A percentile compares a stretch with the other conserved stretches of the same genome.
Evolutionary conservation across 495 filamentous ascomycete genomes (phyloP).

Genomic region (Antarctomyces pellizariae): DNA sequence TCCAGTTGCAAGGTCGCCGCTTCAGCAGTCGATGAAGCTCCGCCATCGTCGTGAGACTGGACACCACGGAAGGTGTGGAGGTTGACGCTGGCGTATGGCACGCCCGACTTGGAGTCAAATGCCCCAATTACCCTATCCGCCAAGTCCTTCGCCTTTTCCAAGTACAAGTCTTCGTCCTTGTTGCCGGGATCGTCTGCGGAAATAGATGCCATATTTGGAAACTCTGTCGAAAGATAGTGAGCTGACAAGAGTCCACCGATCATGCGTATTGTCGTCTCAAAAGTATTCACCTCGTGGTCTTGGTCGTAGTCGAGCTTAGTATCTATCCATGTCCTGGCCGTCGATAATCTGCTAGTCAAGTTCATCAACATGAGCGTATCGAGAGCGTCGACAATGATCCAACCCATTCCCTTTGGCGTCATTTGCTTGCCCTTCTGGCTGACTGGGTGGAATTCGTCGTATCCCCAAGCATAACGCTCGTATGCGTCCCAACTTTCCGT

Average conservation of each 20-base stretch:
- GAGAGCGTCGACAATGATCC: conserved; percentile 93
- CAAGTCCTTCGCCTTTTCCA: conserved; percentile 86
- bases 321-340: conserved; percentile 82
- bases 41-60: conserved; percentile 59
- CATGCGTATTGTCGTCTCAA: conserved; percentile 98
- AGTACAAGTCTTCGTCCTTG: conserved; percentile 68
- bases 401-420: conserved; percentile 65
- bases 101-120: conserved; percentile 63
- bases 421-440: conserved; percentile 63
- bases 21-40: conserved; percentile 84
- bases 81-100: conserved; percentile 83
- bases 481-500: conserved; percentile 80
- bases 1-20: conserved; percentile 83
- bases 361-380: conserved; percentile 99
- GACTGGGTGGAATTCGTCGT: conserved; percentile 66
- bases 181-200: conserved; percentile 23
- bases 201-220: conserved; percentile 42
- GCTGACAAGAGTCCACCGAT: conserved; percentile 83
- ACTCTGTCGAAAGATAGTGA: conserved; percentile 67
- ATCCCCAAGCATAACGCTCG: conserved; percentile 81
- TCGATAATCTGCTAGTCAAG: conserved; percentile 58
- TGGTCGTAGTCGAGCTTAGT: conserved; percentile 64
- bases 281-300: conserved; percentile 87
- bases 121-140: conserved; percentile 71
- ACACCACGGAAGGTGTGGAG: conserved; percentile 50